Conservation (phyloP, 1,139 yeast species). For the Meyerozyma athensensis region DNA sequence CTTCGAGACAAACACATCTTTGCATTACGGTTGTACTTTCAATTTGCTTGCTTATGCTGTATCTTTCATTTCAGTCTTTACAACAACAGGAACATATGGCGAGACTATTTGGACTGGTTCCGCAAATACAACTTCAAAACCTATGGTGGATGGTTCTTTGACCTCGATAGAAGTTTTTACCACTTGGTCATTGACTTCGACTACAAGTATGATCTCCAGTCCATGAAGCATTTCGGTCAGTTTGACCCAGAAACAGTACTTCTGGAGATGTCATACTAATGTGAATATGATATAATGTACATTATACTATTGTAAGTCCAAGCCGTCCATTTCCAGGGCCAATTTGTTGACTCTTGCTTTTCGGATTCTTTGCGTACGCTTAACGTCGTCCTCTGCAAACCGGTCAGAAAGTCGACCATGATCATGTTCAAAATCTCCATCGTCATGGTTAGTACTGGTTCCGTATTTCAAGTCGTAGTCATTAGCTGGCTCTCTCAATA, state of each 20-base stretch:
- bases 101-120: conserved; percentile 2
- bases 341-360: conserved; percentile 33
- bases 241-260: conserved; percentile 3
- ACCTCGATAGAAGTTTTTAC: background rate
- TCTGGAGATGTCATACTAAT: background rate
- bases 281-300: background rate
- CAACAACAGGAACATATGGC: conserved; percentile 1
- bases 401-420: conserved; percentile 8
- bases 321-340: conserved; percentile 25
- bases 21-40: conserved; percentile 14
- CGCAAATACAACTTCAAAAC: background rate
- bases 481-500: conserved; percentile 38
- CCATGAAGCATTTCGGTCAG: background rate
- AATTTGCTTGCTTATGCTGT: background rate
- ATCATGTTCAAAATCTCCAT: conserved; percentile 13
- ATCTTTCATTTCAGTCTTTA: background rate
- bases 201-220: background rate
- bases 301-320: conserved; percentile 10
- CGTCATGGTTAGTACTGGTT: conserved; percentile 12
- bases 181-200: background rate
- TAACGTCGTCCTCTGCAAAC: conserved; percentile 19
- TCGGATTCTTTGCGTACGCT: conserved; percentile 27
- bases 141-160: background rate
- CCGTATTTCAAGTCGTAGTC: conserved; percentile 30
- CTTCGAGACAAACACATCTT: conserved; percentile 18